These are phyloP conservation scores for Globisporangium radiosum DNA, from an alignment of 352 stramenopile genomes.

Conservation along the genomic window DNA sequence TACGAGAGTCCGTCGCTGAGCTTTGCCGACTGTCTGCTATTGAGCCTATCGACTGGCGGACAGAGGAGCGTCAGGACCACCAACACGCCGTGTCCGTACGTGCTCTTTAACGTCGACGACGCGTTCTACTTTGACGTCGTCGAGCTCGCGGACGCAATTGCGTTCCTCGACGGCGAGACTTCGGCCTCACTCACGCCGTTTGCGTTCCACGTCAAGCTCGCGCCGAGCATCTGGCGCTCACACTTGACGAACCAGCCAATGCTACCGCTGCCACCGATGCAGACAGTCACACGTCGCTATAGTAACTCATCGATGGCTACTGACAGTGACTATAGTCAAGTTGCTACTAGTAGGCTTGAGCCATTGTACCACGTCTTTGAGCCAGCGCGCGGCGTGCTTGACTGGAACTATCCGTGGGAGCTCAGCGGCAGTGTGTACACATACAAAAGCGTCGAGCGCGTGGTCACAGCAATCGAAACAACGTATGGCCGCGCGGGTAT, in stretches of 20 bases:
- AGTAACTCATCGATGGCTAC: background rate
- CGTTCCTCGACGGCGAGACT: conserved; percentile 8
- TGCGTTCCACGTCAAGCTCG: conserved; percentile 68
- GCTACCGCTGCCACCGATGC: conserved; percentile 34
- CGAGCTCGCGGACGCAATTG: conserved; percentile 28
- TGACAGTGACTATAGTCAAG: background rate
- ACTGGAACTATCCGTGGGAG: conserved; percentile 87
- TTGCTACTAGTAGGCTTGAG: background rate
- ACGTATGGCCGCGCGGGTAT: conserved; percentile 26
- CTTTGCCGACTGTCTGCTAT: conserved; percentile 29
- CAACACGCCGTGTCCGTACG: conserved; percentile 8
- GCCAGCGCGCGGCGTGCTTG: conserved; percentile 31
- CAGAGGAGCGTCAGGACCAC: background rate
- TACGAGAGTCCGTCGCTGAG: conserved; percentile 21
- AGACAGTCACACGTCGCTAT: conserved; percentile 1
- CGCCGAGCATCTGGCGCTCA: conserved; percentile 68
- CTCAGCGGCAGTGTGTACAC: conserved; percentile 79
- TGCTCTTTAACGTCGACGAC: conserved; percentile 57
- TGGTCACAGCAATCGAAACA: conserved; percentile 23
- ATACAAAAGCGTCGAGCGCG: conserved; percentile 20
- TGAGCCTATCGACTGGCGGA: conserved; percentile 13
- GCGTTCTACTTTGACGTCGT: conserved; percentile 50
- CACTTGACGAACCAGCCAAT: conserved; percentile 53
- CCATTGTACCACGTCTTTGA: conserved; percentile 35
- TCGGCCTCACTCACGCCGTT: conserved; percentile 23